These are phyloP conservation scores for Kwoniella newhampshirensis DNA, from an alignment of 768 basidiomycete species.

Conservation along the genomic window DNA sequence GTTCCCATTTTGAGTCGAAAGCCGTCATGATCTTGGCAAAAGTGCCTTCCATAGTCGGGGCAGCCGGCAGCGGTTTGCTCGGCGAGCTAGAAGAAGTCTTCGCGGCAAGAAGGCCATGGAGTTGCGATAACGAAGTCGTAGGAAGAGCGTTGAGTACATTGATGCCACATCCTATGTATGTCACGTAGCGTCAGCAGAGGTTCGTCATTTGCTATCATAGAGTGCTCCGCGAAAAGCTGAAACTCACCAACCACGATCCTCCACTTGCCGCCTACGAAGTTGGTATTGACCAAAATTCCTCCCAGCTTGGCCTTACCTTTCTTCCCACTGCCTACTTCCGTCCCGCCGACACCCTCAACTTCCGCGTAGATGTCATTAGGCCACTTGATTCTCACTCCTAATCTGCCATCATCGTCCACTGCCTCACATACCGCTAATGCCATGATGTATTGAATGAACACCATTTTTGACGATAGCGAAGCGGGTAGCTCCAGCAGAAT, in stretches of 20 bases:
- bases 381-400: slow-evolving; percentile 82
- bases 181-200: neutral
- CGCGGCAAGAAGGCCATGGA: slow-evolving; percentile 56
- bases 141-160: slow-evolving; percentile 82
- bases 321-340: slow-evolving; percentile 54
- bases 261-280: slow-evolving; percentile 68
- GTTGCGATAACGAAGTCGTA: slow-evolving; percentile 74
- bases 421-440: slow-evolving; percentile 86
- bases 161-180: slow-evolving; percentile 74
- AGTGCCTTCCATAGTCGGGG: slow-evolving; percentile 69
- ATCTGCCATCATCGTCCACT: slow-evolving; percentile 63
- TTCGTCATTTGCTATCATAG: neutral
- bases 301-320: slow-evolving; percentile 70
- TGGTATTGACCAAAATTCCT: slow-evolving; percentile 86
- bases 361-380: slow-evolving; percentile 91
- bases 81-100: slow-evolving; percentile 14
- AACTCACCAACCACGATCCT: slow-evolving; percentile 76
- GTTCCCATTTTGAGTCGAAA: slow-evolving; percentile 76
- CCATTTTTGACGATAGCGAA: slow-evolving; percentile 63
- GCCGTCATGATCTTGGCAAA: slow-evolving; percentile 70
- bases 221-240: neutral
- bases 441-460: slow-evolving; percentile 91
- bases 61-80: slow-evolving; percentile 42
- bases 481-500: slow-evolving; percentile 65
- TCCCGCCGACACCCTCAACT: slow-evolving; percentile 55